Base-by-base conservation (phyloP, 768 basidiomycete species). In the Cystofilobasidium ferigula region DNA sequence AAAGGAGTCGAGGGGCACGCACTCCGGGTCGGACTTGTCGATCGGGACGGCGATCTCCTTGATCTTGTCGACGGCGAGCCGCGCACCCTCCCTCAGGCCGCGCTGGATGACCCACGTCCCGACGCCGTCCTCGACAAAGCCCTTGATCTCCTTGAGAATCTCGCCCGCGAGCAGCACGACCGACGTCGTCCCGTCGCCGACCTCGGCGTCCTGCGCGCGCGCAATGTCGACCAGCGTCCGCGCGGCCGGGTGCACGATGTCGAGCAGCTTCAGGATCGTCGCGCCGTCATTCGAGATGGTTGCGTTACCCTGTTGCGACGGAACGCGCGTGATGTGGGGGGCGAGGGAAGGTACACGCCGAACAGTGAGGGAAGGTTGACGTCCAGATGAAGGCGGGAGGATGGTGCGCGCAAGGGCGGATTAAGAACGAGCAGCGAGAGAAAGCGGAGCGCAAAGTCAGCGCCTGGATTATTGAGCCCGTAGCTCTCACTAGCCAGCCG, bases 261-360 rank as follows among this genome's bases (percentile, higher is more conserved):
- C 95, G 69, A 99, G 83, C 68, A 99, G 82, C 77, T 95, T 94
- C 74, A 99, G 81, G 74, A 99, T 95, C 68, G 95, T 99, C 40
- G 95, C 95, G 66, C 95, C 95, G 82, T 99, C 95, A 77, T 99
- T 99, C 26, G 95, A 98, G 74, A 99, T 99, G 79, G 95, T 94
- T 12, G 95, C 91, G 68, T 93, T 87, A 58, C 95, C 94, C 64
- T 92, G 84, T 67, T 89, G 40, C 18, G 22, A 34, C 26, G 2
- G 4, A 32, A 54, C 1, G 32, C 24, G 57, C 22, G 2, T 8
- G 7, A 8, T 3, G 40, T 18, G 36, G 14, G 36, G 14, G 56
- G 22, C 22, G 56, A 12, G 38, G 45, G 28, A 36, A 53, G 13
- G 42, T 7, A 12, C 40, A 10, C 24, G 47, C 47, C 9, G 40